A percentile compares a stretch with the other conserved stretches of the same genome.
phyloP scores from a whole-genome alignment of 306 rosid genomes.

The Cicer judaicum region DNA sequence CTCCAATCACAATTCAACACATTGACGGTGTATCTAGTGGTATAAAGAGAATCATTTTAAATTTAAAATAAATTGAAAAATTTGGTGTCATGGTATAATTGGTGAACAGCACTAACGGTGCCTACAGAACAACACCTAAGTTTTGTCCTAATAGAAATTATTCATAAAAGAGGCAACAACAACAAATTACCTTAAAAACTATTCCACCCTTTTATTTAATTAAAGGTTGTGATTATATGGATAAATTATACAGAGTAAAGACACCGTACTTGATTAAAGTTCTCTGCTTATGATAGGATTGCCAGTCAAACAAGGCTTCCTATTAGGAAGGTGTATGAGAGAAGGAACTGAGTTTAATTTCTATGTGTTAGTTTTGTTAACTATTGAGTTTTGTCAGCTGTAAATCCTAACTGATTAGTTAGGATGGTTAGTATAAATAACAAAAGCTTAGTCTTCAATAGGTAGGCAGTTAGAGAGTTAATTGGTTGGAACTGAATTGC shows the following conservation, averaged over 20 bases:
- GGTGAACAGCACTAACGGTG: neutral
- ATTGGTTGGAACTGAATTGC: too few relatives aligned
- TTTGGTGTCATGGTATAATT: conserved; percentile 1
- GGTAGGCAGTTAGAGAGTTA: too few relatives aligned
- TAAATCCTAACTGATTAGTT: too few relatives aligned
- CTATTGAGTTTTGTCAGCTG: too few relatives aligned
- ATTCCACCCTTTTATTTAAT: conserved; percentile 20
- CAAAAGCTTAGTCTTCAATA: too few relatives aligned
- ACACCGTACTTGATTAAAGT: neutral
- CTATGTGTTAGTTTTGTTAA: too few relatives aligned
- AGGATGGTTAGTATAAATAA: too few relatives aligned
- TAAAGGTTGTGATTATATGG: conserved; percentile 4
- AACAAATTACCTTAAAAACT: conserved; percentile 1
- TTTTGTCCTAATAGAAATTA: neutral
- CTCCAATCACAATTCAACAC: neutral
- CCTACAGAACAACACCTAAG: neutral
- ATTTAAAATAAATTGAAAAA: neutral
- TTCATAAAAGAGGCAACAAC: conserved; percentile 14
- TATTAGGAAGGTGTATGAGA: too few relatives aligned
- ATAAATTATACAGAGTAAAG: conserved; percentile 29
- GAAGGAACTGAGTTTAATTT: too few relatives aligned
- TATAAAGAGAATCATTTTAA: conserved; percentile 14
- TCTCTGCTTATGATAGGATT: neutral
- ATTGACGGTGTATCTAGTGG: neutral
- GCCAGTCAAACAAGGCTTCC: too few relatives aligned